Evolutionary conservation across 2,329 filamentous ascomycete genomes (phyloP), one percentile per base, ranked within the genome.

Genomic region (Alternaria panax): DNA sequence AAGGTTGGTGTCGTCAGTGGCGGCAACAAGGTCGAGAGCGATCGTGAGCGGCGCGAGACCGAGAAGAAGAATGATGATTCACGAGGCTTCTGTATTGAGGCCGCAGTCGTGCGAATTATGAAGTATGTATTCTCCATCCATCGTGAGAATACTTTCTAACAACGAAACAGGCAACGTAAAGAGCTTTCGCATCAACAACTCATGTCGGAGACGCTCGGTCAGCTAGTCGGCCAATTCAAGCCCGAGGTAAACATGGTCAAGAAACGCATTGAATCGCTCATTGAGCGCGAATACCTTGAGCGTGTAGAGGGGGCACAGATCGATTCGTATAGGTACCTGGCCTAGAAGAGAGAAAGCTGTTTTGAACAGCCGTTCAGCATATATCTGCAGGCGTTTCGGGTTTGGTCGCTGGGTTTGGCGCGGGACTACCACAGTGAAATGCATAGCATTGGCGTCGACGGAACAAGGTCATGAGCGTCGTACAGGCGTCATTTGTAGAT

Each of bases 1-100:
- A 96, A 96, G 78, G 92, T 95, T 20, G 92, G 92, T 22, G 90
- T 95, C 5, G 90, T 97, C 67, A 91, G 84, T 50, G 87, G 88
- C 1, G 86, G 89, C 18, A 96, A 92, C 75, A 95, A 92, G 79
- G 91, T 96, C 1, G 94, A 98, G 79, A 92, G 87, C 52, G 82
- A 85, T 52, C 81, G 83, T 30, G 87, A 89, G 76, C 81, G 87
- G 42, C 88, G 87, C 77, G 87, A 87, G 51, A 94, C 91, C 0
- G 89, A 93, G 75, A 86, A 89, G 69, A 91, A 90, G 82, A 92
- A 91, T 66, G 87, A 91, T 67, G 88, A 92, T 74, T 88, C 86
- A 22, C 83, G 91, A 63, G 85, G 85, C 43, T 88, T 90, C 73
- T 86, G 90, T 40, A 87, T 93, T 24, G 91, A 94, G 70, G 90